A percentile compares a stretch with the other conserved stretches of the same genome.
Evolutionary conservation across 2,329 filamentous ascomycete species (phyloP).

Genomic region (Nothophaeocryptopus gaeumannii): DNA sequence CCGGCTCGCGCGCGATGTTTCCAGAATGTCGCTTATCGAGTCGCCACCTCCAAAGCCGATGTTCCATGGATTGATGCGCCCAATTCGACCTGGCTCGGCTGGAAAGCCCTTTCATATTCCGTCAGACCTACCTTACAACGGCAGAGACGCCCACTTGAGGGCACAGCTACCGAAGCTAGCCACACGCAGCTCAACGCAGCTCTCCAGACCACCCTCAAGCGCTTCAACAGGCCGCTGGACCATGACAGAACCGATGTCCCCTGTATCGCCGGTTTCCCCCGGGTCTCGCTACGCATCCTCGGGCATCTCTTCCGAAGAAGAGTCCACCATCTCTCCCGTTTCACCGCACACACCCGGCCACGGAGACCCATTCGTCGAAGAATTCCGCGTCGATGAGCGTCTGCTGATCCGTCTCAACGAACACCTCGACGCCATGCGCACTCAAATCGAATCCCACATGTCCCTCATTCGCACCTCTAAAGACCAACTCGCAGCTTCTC

Average conservation of each 20-base stretch:
- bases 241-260: conserved; percentile 5
- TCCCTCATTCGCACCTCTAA: conserved; percentile 31
- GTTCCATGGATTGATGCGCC: conserved; percentile 23
- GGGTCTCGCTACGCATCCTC: not conserved
- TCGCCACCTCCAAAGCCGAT: not conserved
- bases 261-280: conserved; percentile 16
- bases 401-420: conserved; percentile 15
- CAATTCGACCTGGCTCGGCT: conserved; percentile 31
- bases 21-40: conserved; percentile 20
- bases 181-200: not conserved
- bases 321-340: not conserved
- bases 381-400: conserved; percentile 6
- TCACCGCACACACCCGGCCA: conserved; percentile 2
- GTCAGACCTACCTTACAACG: conserved; percentile 22
- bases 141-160: conserved; percentile 3
- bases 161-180: conserved; percentile 19
- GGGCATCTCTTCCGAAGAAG: too few relatives aligned
- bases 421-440: conserved; percentile 29
- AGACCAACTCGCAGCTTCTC: conserved; percentile 11
- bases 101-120: conserved; percentile 26
- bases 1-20: conserved; percentile 13
- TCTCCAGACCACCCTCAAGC: too few relatives aligned
- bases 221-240: too few relatives aligned
- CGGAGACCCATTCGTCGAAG: too few relatives aligned
- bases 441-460: conserved; percentile 37